phyloP scores from a whole-genome alignment of 2,329 filamentous ascomycete genomes.

The Aaosphaeria arxii region DNA sequence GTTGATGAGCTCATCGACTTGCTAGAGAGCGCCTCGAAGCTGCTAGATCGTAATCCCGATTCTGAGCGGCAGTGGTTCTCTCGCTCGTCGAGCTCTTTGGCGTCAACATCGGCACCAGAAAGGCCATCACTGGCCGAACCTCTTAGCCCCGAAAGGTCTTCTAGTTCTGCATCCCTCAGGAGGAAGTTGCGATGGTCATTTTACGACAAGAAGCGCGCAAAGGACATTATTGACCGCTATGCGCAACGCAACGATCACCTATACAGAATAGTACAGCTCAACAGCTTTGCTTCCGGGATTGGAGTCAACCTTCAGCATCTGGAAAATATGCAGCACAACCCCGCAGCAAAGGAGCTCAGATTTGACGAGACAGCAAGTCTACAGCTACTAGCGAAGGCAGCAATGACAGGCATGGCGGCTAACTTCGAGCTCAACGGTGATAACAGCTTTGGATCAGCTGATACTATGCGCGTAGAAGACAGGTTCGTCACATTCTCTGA shows the following conservation, averaged over 20 bases:
- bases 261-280: slow-evolving; percentile 12
- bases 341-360: slow-evolving; percentile 6
- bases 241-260: slow-evolving; percentile 6
- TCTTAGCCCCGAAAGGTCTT: too few relatives aligned
- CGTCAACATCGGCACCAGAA: too few relatives aligned
- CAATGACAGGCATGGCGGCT: too few relatives aligned
- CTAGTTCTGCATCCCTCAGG: too few relatives aligned
- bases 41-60: too few relatives aligned
- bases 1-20: too few relatives aligned
- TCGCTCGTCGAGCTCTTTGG: too few relatives aligned
- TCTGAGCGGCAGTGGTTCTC: too few relatives aligned
- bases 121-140: too few relatives aligned
- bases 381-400: slow-evolving; percentile 2
- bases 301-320: slow-evolving; percentile 10
- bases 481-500: slow-evolving; percentile 1
- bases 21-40: too few relatives aligned
- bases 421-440: too few relatives aligned
- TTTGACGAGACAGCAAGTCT: slow-evolving; percentile 11
- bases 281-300: slow-evolving; percentile 7
- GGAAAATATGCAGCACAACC: slow-evolving; percentile 7
- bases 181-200: slow-evolving; percentile 8
- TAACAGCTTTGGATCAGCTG: too few relatives aligned
- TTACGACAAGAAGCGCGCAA: slow-evolving; percentile 9
- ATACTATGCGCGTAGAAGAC: slow-evolving; percentile 1
- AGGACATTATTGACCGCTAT: slow-evolving; percentile 7